Evolutionary conservation across 78 protist genomes (phyloP).

Genomic region (Chrysochromulina parva): DNA sequence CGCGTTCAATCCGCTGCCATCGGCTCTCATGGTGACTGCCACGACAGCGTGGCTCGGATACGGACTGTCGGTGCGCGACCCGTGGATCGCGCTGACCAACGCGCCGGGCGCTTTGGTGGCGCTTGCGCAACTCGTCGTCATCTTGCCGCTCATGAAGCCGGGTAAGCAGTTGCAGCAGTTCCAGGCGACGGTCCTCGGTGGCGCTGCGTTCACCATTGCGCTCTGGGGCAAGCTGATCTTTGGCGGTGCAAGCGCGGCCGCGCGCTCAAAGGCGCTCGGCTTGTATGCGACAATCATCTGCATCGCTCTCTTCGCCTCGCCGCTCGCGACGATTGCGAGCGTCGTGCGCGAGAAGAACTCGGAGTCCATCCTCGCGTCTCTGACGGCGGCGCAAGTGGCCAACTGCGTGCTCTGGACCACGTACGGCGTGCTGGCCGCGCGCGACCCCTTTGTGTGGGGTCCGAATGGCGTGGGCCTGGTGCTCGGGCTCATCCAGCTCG

Average conservation of each 20-base stretch:
- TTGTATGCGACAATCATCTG: background rate
- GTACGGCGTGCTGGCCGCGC: too few relatives aligned
- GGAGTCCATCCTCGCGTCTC: background rate
- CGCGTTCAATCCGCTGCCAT: background rate
- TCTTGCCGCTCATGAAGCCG: background rate
- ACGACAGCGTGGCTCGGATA: background rate
- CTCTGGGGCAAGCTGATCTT: background rate
- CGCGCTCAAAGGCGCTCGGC: background rate
- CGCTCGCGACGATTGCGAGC: background rate
- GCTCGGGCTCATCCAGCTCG: too few relatives aligned
- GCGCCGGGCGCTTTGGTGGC: background rate
- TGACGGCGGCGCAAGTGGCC: background rate
- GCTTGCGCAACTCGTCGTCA: background rate
- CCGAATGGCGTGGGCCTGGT: too few relatives aligned
- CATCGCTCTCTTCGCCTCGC: background rate
- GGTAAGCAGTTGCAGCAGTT: background rate
- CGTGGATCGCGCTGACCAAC: background rate
- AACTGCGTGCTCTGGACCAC: background rate
- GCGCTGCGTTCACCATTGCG: background rate
- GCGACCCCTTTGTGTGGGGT: too few relatives aligned
- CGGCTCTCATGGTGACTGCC: background rate
- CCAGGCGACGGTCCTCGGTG: background rate
- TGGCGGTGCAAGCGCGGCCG: too few relatives aligned
- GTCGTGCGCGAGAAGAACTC: background rate
- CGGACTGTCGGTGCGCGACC: background rate